phyloP scores from a whole-genome alignment of 345 rosid genomes.

The Hibiscus syriacus region DNA sequence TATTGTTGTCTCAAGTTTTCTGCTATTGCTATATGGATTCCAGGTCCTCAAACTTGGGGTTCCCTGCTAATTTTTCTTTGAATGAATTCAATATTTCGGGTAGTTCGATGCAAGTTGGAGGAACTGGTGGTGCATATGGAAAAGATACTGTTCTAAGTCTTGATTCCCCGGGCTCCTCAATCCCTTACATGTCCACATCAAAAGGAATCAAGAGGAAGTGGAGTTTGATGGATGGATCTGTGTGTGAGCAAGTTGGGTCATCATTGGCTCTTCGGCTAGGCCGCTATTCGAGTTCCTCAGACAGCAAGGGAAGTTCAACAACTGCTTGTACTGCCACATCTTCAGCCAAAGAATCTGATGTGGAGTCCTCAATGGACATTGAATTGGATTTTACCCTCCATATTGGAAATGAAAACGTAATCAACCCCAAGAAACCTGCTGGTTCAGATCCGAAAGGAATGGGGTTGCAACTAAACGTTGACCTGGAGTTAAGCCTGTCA shows the following conservation, averaged over 20 bases:
- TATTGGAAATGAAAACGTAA: constrained; percentile 59
- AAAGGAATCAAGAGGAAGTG: constrained; percentile 74
- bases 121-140: constrained; percentile 22
- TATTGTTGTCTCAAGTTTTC: constrained; percentile 18
- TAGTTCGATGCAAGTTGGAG: constrained; percentile 34
- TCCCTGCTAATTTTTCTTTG: constrained; percentile 38
- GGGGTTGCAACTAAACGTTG: constrained; percentile 41
- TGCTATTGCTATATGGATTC: constrained; percentile 47
- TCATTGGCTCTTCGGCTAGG: constrained; percentile 70
- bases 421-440: constrained; percentile 32
- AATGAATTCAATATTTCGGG: constrained; percentile 49
- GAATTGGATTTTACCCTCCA: constrained; percentile 74
- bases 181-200: constrained; percentile 25
- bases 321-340: constrained; percentile 68
- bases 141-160: constrained; percentile 68
- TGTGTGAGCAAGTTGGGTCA: constrained; percentile 41
- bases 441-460: constrained; percentile 24
- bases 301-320: constrained; percentile 80
- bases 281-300: constrained; percentile 70
- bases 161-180: constrained; percentile 54
- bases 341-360: constrained; percentile 80
- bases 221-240: constrained; percentile 44
- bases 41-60: constrained; percentile 36
- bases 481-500: constrained; percentile 74
- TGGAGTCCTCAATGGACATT: constrained; percentile 76